Base-by-base conservation (phyloP, 768 basidiomycete genomes). In the Leccinum incarnatum region DNA sequence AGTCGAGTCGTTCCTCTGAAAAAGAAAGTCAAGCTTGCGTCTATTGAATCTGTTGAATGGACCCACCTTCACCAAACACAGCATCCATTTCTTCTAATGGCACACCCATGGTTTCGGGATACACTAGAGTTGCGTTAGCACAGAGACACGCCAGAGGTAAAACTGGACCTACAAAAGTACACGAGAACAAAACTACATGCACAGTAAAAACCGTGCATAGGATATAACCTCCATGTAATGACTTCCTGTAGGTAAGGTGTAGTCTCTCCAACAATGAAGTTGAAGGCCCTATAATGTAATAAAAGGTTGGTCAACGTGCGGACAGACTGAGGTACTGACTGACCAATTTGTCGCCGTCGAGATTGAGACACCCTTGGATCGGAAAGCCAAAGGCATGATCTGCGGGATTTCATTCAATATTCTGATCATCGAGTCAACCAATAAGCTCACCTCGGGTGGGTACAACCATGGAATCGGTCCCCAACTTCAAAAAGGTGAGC, bases 131-230 rank as follows among this genome's bases (percentile, higher is more conserved):
- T 29, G 10, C 3, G 29, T 74, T 12, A 70, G 58, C 30, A 50
- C 8, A 51, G 37, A 50, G 7, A 14, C 17, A 52, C 9, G 9
- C 3, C 7, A 29, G 37, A 36, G 15, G 27, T 23, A 4, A 45
- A 55, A 47, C n/a, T 27, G 56, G 3, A 80, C 89, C 63, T 69
- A 93, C 85, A 73, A 74, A 92, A 90, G 72, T 90, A 93, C 5
- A 94, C 90, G 47, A 94, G 77, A 50, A 96, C 76, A 69, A 95
- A 91, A 68, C 92, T 92, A 67, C 90, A 87, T 9, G 83, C 83
- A 70, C 93, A 94, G 74, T 93, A 95, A 76, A 93, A 93, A 23
- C 88, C 93, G 65, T 96, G 94, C 93, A 98, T 95, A 0, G 93
- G 92, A 75, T 98, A 97, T 55, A 98, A 72, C 50, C 91, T 81